Base-by-base conservation (phyloP, 1,139 yeast species). In the Insectozyma bohioensis region DNA sequence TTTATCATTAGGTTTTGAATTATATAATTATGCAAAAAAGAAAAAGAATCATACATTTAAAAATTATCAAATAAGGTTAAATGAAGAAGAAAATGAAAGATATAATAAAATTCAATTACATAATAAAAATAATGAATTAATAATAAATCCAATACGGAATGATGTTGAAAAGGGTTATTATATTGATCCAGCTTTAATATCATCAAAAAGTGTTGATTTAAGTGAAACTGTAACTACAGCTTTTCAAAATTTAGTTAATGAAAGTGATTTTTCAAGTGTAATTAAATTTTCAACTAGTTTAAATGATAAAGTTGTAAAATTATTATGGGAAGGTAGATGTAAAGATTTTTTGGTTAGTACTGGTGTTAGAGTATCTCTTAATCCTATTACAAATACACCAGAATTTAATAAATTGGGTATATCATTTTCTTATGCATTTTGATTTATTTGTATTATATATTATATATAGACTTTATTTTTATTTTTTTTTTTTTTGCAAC, bases 311-410 rank as follows among this genome's bases (percentile, higher is more conserved):
- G 69, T 76, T 39, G 49, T 85, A 6, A 79, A 78, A 39, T 35
- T 88, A 5, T 59, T 86, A 23, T 92, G 97, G 97, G 96, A 86
- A 51, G 97, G 97, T 0, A 72, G 85, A 42, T 76, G 77, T 49
- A 80, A 84, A 48, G 95, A 87, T 32, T 83, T 92, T 49, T 56
- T 92, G 33, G 68, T 90, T 4, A 80, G 88, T 34, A 75, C 92
- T 1, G 97, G 97, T 0, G 70, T 80, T 3, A 77, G 73, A 33
- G 43, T 81, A 9, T 42, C 55, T 4, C 34, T 65, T 18, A 62
- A 63, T 35, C 49, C 56, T 1, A 32, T 38, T 4, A 58, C 63
- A 0, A 51, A 51, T 24, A 46, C 55, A 4, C 74, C 73, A 1
- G 72, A 67, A 33, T 39, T 68, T 23, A 52, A 52, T 33, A 54